Evolutionary conservation across 495 filamentous ascomycete species (phyloP), one percentile per base, ranked within the genome.

Genomic region (Penicillium pulvis): DNA sequence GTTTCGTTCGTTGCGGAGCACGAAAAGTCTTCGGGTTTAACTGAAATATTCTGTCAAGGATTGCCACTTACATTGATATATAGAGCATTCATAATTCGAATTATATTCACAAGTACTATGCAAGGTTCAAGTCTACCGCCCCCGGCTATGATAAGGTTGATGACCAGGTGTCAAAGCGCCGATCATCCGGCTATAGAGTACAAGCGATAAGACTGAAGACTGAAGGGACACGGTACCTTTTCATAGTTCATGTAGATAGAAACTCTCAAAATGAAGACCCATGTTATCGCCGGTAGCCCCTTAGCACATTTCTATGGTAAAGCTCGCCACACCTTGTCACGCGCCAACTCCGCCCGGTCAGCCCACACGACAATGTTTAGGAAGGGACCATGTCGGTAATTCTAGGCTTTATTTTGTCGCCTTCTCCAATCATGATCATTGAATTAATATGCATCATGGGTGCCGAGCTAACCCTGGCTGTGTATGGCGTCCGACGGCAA

Each of bases 81-180:
- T 23, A 2, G 20, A 23, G 20, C 2, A 23, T 1, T 23, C 20
- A 23, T 23, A 23, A 23, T 23, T 23, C 20, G 2, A 23, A n/a
- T n/a, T 23, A 28, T 28, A 28, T 28, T 4, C 3, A 4, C 28
- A 28, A 28, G 4, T 7, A 28, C 28, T 7, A 28, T 28, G 28
- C 28, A 28, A 28, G 28, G 28, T 4, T 28, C 28, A 36, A 14
- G 33, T 36, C 9, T 5, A n/a, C 26, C 4, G 23, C 36, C 14
- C 6, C n/a, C 20, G 20, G 2, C 19, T 41, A 14, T 31, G 45
- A 51, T 58, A 51, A 58, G 55, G 36, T 52, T 58, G 39, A 8
- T 45, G 20, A 1, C 20, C 20, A 23, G 20, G 20, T 23, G 57
- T 60, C 51, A 51, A 59, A 60, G 58, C 52, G 46, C 46, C 26